Evolutionary conservation across 2,329 filamentous ascomycete genomes (phyloP), one percentile per base, ranked within the genome.

Genomic region (Calonectria multiphialidica): DNA sequence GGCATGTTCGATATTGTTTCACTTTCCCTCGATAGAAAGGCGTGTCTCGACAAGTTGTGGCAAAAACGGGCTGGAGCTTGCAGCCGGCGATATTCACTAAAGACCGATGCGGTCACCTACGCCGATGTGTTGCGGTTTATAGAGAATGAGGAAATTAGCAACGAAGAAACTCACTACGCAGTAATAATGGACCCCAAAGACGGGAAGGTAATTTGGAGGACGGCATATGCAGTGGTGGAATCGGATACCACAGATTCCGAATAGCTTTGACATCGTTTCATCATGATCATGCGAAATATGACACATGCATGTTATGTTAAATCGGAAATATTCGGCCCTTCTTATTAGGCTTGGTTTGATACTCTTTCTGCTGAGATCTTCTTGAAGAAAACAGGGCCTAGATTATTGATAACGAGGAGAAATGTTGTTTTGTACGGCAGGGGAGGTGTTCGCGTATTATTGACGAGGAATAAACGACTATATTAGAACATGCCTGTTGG

Each of bases 151-250:
- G 66, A 77, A 9, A 80, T 82, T 18, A 77, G 71, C 23, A 81
- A 82, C 49, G 76, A 76, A 0, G 76, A 79, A 66, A 82, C 82
- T 7, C 82, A 83, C 67, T 83, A 82, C 12, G 81, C 80, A 0
- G 78, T 80, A 6, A 84, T 88, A 13, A 87, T 86, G 76, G 87
- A 89, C 53, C 87, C 87, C 0, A 83, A 84, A 70, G 84, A 82
- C 0, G 87, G 87, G 13, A 83, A 84, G 44, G 80, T 86, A 0
- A 80, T 88, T n/a, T 84, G 82, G 66, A 84, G 83, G 3, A 82
- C 81, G 18, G 75, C 59, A 30, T 80, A 78, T 50, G 6, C 33
- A 7, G 53, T 59, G 1, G 3, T 8, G 55, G 67, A 33, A 30
- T 3, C 40, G 10, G 12, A 15, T 1, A 62, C 57, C 15, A 62